A percentile compares a stretch with the other conserved stretches of the same genome.
These are phyloP conservation scores for Diaporthe vaccinii DNA, from an alignment of 2,329 filamentous ascomycete species.

Conservation along the genomic window DNA sequence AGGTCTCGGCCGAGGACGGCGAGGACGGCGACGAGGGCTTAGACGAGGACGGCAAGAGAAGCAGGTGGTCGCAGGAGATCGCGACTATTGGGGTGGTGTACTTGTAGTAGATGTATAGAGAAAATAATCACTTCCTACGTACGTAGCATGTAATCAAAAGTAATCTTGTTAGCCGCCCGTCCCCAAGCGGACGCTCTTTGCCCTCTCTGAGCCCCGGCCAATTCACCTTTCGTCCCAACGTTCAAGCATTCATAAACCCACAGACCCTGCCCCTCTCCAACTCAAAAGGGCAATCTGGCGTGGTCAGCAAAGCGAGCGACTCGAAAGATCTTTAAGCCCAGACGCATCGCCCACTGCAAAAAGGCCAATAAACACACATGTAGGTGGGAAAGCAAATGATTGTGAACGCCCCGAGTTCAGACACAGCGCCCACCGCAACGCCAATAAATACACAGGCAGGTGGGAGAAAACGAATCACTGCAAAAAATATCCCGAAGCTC, in stretches of 20 bases:
- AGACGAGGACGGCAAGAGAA: not conserved
- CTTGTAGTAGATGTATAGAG: slow-evolving; percentile 1
- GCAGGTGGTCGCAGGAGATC: not conserved
- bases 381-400: not conserved
- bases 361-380: not conserved
- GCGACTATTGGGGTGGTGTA: not conserved
- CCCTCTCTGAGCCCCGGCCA: not conserved
- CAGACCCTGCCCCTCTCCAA: not conserved
- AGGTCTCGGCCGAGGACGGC: not conserved
- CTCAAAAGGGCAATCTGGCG: not conserved
- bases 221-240: not conserved
- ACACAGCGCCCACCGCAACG: not conserved
- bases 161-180: not conserved
- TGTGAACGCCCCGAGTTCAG: not conserved
- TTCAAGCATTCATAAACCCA: not conserved
- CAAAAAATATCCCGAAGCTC: slow-evolving; percentile 14
- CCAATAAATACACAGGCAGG: not conserved
- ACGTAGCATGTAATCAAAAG: not conserved
- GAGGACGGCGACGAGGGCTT: not conserved
- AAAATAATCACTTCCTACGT: too few relatives aligned
- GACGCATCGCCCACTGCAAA: not conserved
- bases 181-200: not conserved
- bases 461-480: not conserved
- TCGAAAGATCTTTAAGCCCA: not conserved
- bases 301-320: not conserved